Percentiles rank a stretch among this genome's conserved stretches.
Evolutionary conservation across 2,329 filamentous ascomycete species (phyloP).

Genomic region (Drechslerella coelobrocha): DNA sequence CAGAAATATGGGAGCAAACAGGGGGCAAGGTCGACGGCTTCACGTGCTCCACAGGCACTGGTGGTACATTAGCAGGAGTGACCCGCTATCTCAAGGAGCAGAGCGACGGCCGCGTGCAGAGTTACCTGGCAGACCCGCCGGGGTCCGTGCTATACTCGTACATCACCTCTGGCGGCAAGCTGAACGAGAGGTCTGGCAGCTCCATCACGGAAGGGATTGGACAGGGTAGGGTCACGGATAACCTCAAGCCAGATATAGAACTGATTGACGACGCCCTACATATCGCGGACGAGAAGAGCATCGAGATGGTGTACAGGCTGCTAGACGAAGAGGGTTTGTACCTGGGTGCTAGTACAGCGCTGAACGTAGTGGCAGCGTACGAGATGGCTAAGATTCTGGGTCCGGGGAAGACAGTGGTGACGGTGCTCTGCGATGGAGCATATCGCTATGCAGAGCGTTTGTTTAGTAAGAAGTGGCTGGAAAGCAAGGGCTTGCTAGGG

Average conservation of each 20-base stretch:
- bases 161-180: constrained; percentile 80
- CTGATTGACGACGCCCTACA: constrained; percentile 83
- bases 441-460: constrained; percentile 94
- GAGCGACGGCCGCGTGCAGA: constrained; percentile 78
- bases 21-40: constrained; percentile 86
- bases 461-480: constrained; percentile 90
- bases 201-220: constrained; percentile 98
- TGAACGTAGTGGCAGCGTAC: constrained; percentile 95
- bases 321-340: constrained; percentile 96
- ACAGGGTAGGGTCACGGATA: constrained; percentile 95
- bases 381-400: constrained; percentile 91
- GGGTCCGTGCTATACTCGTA: constrained; percentile 93
- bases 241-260: constrained; percentile 82
- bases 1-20: constrained; percentile 96
- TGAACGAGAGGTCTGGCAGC: constrained; percentile 79
- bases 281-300: constrained; percentile 90
- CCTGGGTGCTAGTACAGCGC: constrained; percentile 86
- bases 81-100: constrained; percentile 88
- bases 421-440: constrained; percentile 92
- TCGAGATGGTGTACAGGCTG: constrained; percentile 97
- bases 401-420: constrained; percentile 87
- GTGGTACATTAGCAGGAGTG: constrained; percentile 84
- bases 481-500: constrained; percentile 79
- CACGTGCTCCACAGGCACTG: constrained; percentile 92
- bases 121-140: constrained; percentile 90